Percentiles rank a stretch among this genome's conserved stretches.
These are phyloP conservation scores for Arctium lappa DNA, from an alignment of 129 eudicot genomes.

Conservation along the genomic window DNA sequence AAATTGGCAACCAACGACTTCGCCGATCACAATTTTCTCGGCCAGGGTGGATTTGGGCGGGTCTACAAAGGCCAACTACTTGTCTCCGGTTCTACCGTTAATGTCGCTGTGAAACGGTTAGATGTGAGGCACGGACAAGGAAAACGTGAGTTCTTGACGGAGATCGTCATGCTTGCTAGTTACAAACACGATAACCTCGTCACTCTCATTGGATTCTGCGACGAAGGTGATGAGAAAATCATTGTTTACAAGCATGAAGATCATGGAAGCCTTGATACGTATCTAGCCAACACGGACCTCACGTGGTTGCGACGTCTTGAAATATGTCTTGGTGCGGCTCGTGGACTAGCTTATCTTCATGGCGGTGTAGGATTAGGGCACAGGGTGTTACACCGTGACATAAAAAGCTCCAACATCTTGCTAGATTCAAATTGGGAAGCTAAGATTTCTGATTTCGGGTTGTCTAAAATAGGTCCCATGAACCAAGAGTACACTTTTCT, in stretches of 20 bases:
- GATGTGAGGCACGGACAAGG: constrained; percentile 2
- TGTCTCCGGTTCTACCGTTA: neutral
- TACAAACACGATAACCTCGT: constrained; percentile 15
- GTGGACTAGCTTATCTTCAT: constrained; percentile 7
- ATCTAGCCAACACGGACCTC: neutral
- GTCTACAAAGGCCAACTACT: constrained; percentile 13
- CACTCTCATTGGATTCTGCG: constrained; percentile 1
- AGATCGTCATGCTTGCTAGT: constrained; percentile 4
- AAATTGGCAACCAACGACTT: constrained; percentile 11
- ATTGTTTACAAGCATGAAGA: constrained; percentile 5
- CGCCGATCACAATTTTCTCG: neutral
- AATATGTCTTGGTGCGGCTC: constrained; percentile 15
- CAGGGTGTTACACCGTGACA: neutral
- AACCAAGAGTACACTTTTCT: neutral
- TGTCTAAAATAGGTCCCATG: neutral
- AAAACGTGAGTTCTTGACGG: neutral
- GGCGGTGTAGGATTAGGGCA: neutral
- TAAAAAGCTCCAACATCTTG: neutral
- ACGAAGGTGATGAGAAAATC: neutral
- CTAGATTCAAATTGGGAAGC: neutral
- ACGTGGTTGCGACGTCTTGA: constrained; percentile 10
- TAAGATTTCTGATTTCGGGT: neutral
- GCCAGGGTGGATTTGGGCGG: constrained; percentile 13
- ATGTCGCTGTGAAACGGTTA: constrained; percentile 5
- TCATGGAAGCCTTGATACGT: constrained; percentile 6